Evolutionary conservation across 108 stramenopile genomes (phyloP).

Genomic region (Phaeodactylum tricornutum): DNA sequence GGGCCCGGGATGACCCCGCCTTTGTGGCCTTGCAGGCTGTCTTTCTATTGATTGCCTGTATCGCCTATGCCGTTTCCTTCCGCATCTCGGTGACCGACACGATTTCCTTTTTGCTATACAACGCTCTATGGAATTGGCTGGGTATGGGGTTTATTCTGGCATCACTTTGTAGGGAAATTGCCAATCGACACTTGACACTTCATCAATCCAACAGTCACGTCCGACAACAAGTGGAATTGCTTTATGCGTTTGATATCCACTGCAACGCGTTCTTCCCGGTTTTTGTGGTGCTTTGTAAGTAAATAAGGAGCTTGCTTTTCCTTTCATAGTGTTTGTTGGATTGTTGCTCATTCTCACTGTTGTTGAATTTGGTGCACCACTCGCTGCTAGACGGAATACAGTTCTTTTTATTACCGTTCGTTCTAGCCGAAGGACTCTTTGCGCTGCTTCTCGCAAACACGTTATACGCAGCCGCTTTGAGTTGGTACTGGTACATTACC

Average conservation of each 20-base stretch:
- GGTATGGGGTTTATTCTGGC: slow-evolving; percentile 61
- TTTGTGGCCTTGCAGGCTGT: slow-evolving; percentile 84
- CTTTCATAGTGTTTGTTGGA: no score
- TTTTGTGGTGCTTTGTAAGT: slow-evolving; percentile 85
- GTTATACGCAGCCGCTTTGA: slow-evolving; percentile 83
- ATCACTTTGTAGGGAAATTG: slow-evolving; percentile 57
- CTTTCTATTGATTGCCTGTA: slow-evolving; percentile 66
- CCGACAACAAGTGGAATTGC: slow-evolving; percentile 91
- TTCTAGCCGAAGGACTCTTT: slow-evolving; percentile 69
- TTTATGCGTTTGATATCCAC: slow-evolving; percentile 98
- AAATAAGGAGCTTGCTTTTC: no score
- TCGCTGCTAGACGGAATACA: slow-evolving; percentile 82
- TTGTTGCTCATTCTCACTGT: not conserved
- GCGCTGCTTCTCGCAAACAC: slow-evolving; percentile 80
- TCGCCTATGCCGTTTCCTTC: slow-evolving; percentile 78
- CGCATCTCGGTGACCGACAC: slow-evolving; percentile 21
- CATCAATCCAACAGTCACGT: slow-evolving; percentile 66
- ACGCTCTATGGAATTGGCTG: slow-evolving; percentile 40
- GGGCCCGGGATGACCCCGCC: slow-evolving; percentile 98
- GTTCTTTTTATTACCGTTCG: slow-evolving; percentile 89
- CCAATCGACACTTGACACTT: slow-evolving; percentile 66
- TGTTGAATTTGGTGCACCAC: not conserved
- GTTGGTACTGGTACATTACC: slow-evolving; percentile 93
- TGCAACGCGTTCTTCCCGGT: slow-evolving; percentile 95
- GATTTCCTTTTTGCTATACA: slow-evolving; percentile 39